phyloP scores from a whole-genome alignment of 2,329 filamentous ascomycete genomes.

The Epichloe festucae region DNA sequence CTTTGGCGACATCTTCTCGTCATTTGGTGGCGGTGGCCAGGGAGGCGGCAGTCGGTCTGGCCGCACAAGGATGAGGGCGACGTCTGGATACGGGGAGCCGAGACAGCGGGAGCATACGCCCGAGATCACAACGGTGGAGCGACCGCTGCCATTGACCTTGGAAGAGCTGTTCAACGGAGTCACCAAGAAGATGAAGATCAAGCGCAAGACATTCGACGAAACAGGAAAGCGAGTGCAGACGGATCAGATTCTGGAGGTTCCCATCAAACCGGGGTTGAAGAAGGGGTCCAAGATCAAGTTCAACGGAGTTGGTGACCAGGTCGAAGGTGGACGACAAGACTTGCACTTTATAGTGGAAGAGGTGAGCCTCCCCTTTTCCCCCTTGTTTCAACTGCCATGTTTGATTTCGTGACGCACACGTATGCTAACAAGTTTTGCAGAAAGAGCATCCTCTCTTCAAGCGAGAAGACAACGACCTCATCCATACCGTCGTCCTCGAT shows the following conservation, averaged over 20 bases:
- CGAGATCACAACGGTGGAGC: slow-evolving; percentile 84
- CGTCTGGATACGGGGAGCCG: slow-evolving; percentile 23
- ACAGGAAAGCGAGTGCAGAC: slow-evolving; percentile 73
- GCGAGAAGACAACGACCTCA: slow-evolving; percentile 78
- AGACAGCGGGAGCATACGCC: slow-evolving; percentile 40
- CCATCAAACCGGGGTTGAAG: slow-evolving; percentile 91
- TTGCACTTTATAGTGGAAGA: slow-evolving; percentile 90
- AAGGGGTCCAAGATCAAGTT: slow-evolving; percentile 98
- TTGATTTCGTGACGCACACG: background rate
- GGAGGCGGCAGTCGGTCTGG: slow-evolving; percentile 24
- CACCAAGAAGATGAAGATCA: slow-evolving; percentile 97
- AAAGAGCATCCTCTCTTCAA: slow-evolving; percentile 77
- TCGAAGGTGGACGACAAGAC: slow-evolving; percentile 91
- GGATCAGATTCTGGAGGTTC: slow-evolving; percentile 85
- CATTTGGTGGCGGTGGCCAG: slow-evolving; percentile 27
- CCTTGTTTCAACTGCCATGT: no score
- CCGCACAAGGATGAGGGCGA: slow-evolving; percentile 29
- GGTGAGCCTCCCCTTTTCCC: slow-evolving; percentile 38
- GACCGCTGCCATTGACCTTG: slow-evolving; percentile 63
- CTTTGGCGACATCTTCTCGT: slow-evolving; percentile 42
- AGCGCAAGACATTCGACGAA: slow-evolving; percentile 86
- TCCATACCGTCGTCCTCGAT: slow-evolving; percentile 64
- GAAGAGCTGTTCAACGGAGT: slow-evolving; percentile 82
- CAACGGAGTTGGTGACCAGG: slow-evolving; percentile 91
- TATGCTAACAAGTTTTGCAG: slow-evolving; percentile 29